Percentiles rank a stretch among this genome's conserved stretches.
phyloP scores from a whole-genome alignment of 2,329 filamentous ascomycete genomes.

The Ceratocystis papillata region DNA sequence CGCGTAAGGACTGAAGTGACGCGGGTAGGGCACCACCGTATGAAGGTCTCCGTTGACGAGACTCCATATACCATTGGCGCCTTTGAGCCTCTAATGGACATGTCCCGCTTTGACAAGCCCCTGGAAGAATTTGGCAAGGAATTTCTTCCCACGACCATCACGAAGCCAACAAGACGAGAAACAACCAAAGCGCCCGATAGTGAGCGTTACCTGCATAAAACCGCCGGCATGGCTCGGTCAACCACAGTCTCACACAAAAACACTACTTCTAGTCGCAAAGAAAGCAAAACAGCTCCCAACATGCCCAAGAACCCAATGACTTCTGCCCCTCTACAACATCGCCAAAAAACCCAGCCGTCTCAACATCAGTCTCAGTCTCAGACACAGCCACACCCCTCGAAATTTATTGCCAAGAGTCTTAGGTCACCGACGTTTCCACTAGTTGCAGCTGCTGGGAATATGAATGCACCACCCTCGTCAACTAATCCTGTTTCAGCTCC shows the following conservation, averaged over 20 bases:
- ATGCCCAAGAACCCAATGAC: background rate
- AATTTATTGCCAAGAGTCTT: slow-evolving; percentile 13
- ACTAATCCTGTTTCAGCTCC: background rate
- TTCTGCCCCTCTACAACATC: background rate
- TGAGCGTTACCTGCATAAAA: slow-evolving; percentile 12
- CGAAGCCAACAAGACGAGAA: slow-evolving; percentile 5
- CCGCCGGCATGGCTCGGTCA: background rate
- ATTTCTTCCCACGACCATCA: slow-evolving; percentile 28
- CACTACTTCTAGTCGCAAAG: slow-evolving; percentile 22
- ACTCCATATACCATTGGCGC: slow-evolving; percentile 53
- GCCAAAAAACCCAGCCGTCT: slow-evolving; percentile 8
- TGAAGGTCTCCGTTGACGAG: slow-evolving; percentile 38
- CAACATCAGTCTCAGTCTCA: slow-evolving; percentile 4
- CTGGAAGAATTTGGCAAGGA: slow-evolving; percentile 42
- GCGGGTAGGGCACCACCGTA: slow-evolving; percentile 30
- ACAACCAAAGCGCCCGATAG: slow-evolving; percentile 20
- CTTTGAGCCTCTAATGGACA: slow-evolving; percentile 57
- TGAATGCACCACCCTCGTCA: slow-evolving; percentile 11
- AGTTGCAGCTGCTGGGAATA: slow-evolving; percentile 15
- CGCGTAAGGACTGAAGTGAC: slow-evolving; percentile 17
- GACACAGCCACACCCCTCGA: slow-evolving; percentile 5
- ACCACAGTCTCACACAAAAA: slow-evolving; percentile 19
- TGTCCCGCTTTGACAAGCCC: slow-evolving; percentile 46
- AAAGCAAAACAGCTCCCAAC: background rate
- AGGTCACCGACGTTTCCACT: slow-evolving; percentile 16